Evolutionary conservation across 371 early-diverging fungal species (phyloP), one percentile per base, ranked within the genome.

Genomic region (Actinomortierella ambigua): DNA sequence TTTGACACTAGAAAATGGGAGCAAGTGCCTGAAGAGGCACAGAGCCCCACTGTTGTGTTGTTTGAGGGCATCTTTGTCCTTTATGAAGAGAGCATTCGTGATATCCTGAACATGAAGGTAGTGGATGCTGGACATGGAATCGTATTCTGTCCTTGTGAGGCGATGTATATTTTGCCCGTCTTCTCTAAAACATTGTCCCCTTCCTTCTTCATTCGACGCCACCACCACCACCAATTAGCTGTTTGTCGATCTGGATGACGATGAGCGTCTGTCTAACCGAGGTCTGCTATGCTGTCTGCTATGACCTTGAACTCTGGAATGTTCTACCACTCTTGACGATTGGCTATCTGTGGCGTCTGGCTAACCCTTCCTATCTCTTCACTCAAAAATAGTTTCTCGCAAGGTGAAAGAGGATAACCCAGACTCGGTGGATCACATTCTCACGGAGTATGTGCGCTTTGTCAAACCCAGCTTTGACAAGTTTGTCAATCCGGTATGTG

Each of bases 11-110:
- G 71, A 49, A 39, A 61, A 41, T 65, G 50, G 11, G 66, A 65
- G n/a, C n/a, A 48, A 55, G 57, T 66, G 44, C 50, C 65, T 43
- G 49, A 58, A 63, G 68, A 50, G n/a, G 46, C 60, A 55, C 55
- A 61, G 34, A 55, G 64, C 53, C 61, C 95, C 11, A 94, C 90
- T 55, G 93, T 97, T 1, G 81, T 96, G 46, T 90, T 95, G 22
- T 90, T 95, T 69, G 96, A 96, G 68, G 97, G 97, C 39, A 95
- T 96, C 48, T 90, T 95, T 76, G 94, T 91, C 0, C 82, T 96
- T 23, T 92, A 94, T 67, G 93, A 93, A 64, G 82, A 88, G 27
- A 73, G 69, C 49, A 88, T 95, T 40, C 82, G 90, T n/a, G 85
- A 90, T 27, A 77, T 92, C 61, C 89, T 96, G 93, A 94, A 96